Evolutionary conservation across 306 rosid species (phyloP), one percentile per base, ranked within the genome.

Genomic region (Cucurbita pepo): DNA sequence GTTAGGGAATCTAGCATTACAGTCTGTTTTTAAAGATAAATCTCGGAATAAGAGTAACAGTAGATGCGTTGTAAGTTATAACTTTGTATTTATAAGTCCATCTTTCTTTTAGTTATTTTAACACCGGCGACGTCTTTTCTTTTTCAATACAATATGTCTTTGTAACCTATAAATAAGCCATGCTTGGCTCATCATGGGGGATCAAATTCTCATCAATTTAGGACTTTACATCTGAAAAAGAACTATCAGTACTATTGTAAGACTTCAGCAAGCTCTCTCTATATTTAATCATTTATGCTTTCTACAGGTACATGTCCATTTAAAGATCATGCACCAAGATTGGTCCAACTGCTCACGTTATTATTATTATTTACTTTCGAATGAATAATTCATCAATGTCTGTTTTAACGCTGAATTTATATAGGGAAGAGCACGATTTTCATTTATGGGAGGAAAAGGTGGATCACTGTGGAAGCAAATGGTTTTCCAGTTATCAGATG

Each of bases 381-480:
- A 48, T 61, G 21, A 56, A 73, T 61, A 18, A 40, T 36, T 70
- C 54, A 55, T 71, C 10, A 64, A 45, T 30, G 8, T 62, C 71
- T 65, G 15, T 47, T 48, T 75, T 37, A 1, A 63, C 69, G 12
- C 85, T 70, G 40, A 75, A 54, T 75, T 41, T 76, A 63, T 74
- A 51, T 71, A 91, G 97, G 87, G 83, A 83, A 85, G 99, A 83
- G 99, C 97, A 34, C 92, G 92, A 53, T 95, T 95, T 82, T 95
- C 99, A 58, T 95, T 89, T 76, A 91, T 95, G 97, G 99, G 99
- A 71, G 97, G 91, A 72, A 85, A 85, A 85, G 96, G 99, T 43
- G 96, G 99, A 73, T 22, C 88, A 9, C 97, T 91, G 45, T 94
- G 99, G 99, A 91, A 88, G 86, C 97, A 91, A 55, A 72, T 94